Percentiles rank a stretch among this genome's conserved stretches.
Evolutionary conservation across 495 filamentous ascomycete species (phyloP).

Genomic region (Xylaria telfairii): DNA sequence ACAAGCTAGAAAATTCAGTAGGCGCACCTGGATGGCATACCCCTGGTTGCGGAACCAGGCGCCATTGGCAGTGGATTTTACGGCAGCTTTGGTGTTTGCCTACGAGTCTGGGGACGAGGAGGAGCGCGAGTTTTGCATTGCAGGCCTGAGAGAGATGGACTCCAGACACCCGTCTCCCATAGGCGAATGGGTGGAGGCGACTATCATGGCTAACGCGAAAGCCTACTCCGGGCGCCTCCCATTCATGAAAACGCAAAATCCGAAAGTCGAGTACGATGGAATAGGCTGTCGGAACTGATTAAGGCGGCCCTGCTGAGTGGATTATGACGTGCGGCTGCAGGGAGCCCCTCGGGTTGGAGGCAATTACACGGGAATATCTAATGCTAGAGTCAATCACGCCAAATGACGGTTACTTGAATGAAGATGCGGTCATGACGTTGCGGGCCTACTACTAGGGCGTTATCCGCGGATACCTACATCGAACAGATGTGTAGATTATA

Average conservation of each 20-base stretch:
- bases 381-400: slow-evolving; percentile 3
- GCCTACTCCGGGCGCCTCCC: slow-evolving; percentile 37
- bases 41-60: slow-evolving; percentile 34
- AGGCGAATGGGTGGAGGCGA: slow-evolving; percentile 36
- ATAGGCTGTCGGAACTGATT: slow-evolving; percentile 38
- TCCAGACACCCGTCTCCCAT: slow-evolving; percentile 36
- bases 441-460: background rate
- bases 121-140: slow-evolving; percentile 35
- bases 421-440: background rate
- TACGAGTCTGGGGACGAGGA: slow-evolving; percentile 38
- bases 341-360: too few relatives aligned
- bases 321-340: background rate
- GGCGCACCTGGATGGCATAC: slow-evolving; percentile 36
- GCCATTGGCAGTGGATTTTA: slow-evolving; percentile 38
- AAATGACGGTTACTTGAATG: background rate
- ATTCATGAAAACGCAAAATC: slow-evolving; percentile 36
- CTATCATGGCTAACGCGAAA: slow-evolving; percentile 41
- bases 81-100: slow-evolving; percentile 35
- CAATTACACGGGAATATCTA: background rate
- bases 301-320: background rate
- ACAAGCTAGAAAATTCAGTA: slow-evolving; percentile 33
- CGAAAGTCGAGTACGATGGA: slow-evolving; percentile 35
- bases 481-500: slow-evolving; percentile 5
- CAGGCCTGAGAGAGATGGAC: slow-evolving; percentile 36
- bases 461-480: background rate